These are phyloP conservation scores for Podospora bellae-mahoneyi DNA, from an alignment of 495 filamentous ascomycete species.

Conservation along the genomic window DNA sequence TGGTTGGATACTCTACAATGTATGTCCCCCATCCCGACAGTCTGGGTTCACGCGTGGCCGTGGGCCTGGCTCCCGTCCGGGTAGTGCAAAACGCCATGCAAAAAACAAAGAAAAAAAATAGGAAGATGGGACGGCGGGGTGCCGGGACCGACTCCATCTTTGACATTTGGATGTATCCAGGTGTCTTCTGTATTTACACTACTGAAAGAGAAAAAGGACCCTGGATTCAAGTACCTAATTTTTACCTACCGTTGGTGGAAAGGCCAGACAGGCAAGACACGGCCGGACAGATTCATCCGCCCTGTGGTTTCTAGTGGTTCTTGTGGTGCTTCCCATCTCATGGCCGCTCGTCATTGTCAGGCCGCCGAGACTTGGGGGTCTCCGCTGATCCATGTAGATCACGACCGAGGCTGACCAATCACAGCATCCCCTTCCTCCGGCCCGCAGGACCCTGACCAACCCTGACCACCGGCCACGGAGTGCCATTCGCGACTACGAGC, in stretches of 20 bases:
- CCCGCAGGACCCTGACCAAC: constrained; percentile 6
- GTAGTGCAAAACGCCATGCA: too few relatives aligned
- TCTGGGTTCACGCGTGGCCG: neutral
- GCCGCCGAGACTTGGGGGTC: constrained; percentile 7
- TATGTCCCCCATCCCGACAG: neutral
- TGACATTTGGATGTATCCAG: neutral
- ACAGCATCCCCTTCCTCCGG: neutral
- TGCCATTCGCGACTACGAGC: neutral
- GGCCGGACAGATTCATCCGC: neutral
- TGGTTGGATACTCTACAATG: too few relatives aligned
- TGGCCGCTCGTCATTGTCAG: neutral
- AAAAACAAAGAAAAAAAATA: neutral
- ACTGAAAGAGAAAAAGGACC: too few relatives aligned
- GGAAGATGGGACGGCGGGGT: neutral
- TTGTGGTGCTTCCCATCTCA: too few relatives aligned
- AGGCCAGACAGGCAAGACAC: neutral
- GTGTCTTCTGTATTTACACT: neutral
- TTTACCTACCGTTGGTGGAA: neutral
- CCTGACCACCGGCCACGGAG: neutral
- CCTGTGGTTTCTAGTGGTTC: neutral
- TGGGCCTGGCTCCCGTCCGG: neutral
- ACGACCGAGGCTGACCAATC: neutral
- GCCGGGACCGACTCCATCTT: neutral
- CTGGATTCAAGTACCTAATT: neutral
- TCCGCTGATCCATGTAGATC: constrained; percentile 11